phyloP scores from a whole-genome alignment of 352 stramenopile genomes.

The Salisapilia sapeloensis region DNA sequence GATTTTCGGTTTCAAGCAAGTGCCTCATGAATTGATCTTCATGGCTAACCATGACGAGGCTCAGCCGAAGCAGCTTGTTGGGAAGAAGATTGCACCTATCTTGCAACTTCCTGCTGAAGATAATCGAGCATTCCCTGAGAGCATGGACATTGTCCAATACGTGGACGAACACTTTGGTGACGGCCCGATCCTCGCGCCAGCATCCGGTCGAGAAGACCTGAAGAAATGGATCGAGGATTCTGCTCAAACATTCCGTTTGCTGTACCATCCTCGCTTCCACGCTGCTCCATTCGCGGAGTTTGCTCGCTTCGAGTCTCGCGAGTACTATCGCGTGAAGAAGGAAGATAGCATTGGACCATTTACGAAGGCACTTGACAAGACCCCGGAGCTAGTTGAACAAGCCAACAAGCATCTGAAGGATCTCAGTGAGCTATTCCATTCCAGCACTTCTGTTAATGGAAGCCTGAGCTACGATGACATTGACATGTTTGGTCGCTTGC shows the following conservation, averaged over 20 bases:
- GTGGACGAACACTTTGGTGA: slow-evolving; percentile 26
- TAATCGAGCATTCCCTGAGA: slow-evolving; percentile 30
- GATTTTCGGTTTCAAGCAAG: slow-evolving; percentile 30
- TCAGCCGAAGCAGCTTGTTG: slow-evolving; percentile 23
- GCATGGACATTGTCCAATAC: slow-evolving; percentile 37
- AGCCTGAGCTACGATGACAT: slow-evolving; percentile 36
- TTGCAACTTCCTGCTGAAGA: slow-evolving; percentile 15
- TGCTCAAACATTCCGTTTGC: slow-evolving; percentile 9
- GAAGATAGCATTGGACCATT: slow-evolving; percentile 23
- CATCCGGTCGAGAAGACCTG: slow-evolving; percentile 18
- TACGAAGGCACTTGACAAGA: slow-evolving; percentile 15
- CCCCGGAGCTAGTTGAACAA: slow-evolving; percentile 14
- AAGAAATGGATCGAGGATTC: slow-evolving; percentile 16
- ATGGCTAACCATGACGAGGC: slow-evolving; percentile 33
- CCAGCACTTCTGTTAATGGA: slow-evolving; percentile 19
- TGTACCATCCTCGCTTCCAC: slow-evolving; percentile 24
- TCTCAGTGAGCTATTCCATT: slow-evolving; percentile 19
- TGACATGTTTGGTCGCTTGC: slow-evolving; percentile 25
- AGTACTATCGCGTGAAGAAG: slow-evolving; percentile 35
- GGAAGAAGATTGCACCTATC: slow-evolving; percentile 28
- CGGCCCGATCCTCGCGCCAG: slow-evolving; percentile 9
- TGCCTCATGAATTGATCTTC: slow-evolving; percentile 11
- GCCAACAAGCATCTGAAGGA: slow-evolving; percentile 17
- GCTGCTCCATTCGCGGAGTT: slow-evolving; percentile 26
- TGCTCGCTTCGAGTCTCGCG: slow-evolving; percentile 15